phyloP scores from a whole-genome alignment of 148 eudicot species.

The Amaranthus cruentus region DNA sequence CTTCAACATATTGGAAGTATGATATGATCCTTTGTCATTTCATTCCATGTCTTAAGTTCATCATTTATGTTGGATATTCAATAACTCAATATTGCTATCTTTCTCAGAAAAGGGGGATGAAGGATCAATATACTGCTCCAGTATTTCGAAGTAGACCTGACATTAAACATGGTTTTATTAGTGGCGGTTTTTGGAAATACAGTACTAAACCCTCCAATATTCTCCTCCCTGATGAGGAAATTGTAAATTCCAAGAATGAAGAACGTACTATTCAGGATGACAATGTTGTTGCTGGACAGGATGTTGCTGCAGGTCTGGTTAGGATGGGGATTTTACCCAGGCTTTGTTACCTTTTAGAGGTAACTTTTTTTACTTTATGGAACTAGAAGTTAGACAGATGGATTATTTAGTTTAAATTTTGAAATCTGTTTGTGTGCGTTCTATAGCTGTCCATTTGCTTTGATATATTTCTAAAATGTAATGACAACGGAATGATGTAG shows the following conservation, averaged over 20 bases:
- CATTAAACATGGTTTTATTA: conserved; percentile 68
- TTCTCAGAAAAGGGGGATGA: conserved; percentile 52
- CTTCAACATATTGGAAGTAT: conserved; percentile 64
- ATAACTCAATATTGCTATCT: conserved; percentile 5
- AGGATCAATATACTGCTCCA: conserved; percentile 69
- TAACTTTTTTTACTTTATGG: conserved; percentile 18
- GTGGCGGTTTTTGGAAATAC: conserved; percentile 95
- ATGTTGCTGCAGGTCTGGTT: conserved; percentile 84
- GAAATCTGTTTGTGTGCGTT: background rate
- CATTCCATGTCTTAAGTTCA: background rate
- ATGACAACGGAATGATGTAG: background rate
- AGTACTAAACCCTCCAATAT: conserved; percentile 72
- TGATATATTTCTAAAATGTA: background rate
- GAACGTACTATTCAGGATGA: conserved; percentile 88
- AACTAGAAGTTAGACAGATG: conserved; percentile 1
- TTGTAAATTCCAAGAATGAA: conserved; percentile 38
- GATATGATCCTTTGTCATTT: conserved; percentile 7
- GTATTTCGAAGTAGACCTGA: conserved; percentile 86
- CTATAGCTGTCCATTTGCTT: background rate
- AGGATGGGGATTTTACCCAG: conserved; percentile 86
- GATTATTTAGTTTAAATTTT: background rate
- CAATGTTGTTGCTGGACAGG: conserved; percentile 73
- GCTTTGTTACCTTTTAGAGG: conserved; percentile 79
- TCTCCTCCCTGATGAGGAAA: conserved; percentile 39
- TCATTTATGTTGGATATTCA: background rate